Evolutionary conservation across 2,329 filamentous ascomycete genomes (phyloP).

Genomic region (Talaromyces funiculosus): DNA sequence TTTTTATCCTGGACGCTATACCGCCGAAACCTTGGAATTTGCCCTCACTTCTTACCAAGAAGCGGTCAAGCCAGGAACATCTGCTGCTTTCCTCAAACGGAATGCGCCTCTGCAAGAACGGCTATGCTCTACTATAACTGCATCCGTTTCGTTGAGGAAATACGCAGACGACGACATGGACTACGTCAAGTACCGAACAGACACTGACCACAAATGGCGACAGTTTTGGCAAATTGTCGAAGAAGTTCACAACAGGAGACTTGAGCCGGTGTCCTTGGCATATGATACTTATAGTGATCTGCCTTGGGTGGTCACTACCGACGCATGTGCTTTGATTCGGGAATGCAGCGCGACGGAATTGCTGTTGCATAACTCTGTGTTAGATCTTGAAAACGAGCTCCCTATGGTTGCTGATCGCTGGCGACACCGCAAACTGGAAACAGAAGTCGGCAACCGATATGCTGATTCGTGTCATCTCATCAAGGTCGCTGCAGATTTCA

Average conservation of each 20-base stretch:
- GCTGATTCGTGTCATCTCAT: slow-evolving; percentile 58
- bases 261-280: slow-evolving; percentile 72
- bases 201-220: slow-evolving; percentile 79
- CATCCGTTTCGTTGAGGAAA: slow-evolving; percentile 61
- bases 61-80: slow-evolving; percentile 43
- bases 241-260: slow-evolving; percentile 79
- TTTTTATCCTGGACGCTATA: slow-evolving; percentile 77
- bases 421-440: slow-evolving; percentile 37
- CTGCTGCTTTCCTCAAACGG: slow-evolving; percentile 40
- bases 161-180: slow-evolving; percentile 61
- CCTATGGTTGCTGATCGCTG: slow-evolving; percentile 39
- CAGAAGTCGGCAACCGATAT: slow-evolving; percentile 49
- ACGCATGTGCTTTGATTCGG: slow-evolving; percentile 72
- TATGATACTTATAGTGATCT: slow-evolving; percentile 66
- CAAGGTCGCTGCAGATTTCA: slow-evolving; percentile 63
- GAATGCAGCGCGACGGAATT: slow-evolving; percentile 73
- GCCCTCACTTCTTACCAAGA: slow-evolving; percentile 76
- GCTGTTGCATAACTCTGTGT: slow-evolving; percentile 61
- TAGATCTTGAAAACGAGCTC: slow-evolving; percentile 32
- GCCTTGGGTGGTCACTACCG: slow-evolving; percentile 79
- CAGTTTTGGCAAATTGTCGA: slow-evolving; percentile 80
- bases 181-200: slow-evolving; percentile 66
- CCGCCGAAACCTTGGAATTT: slow-evolving; percentile 71
- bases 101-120: slow-evolving; percentile 64
- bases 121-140: slow-evolving; percentile 65